phyloP scores from a whole-genome alignment of 306 rosid species.

The Prunus kanzakura region DNA sequence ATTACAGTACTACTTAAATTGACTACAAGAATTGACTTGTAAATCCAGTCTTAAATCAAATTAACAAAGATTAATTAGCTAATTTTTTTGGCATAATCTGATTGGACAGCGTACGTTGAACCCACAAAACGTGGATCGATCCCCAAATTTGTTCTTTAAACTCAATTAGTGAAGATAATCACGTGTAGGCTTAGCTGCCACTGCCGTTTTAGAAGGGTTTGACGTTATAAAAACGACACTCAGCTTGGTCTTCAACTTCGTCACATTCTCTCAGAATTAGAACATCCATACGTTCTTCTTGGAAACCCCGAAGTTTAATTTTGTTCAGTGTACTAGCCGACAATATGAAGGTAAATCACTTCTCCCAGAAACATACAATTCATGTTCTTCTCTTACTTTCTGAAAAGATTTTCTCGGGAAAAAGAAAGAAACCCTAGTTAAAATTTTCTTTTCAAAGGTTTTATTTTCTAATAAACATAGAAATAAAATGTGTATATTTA shows the following conservation, averaged over 20 bases:
- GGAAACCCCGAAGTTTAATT: not conserved
- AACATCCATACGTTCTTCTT: not conserved
- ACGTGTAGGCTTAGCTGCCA: not conserved
- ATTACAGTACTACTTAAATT: too few species aligned
- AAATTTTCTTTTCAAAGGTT: not conserved
- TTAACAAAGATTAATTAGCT: not conserved
- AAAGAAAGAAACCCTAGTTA: not conserved
- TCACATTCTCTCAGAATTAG: not conserved
- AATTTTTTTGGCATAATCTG: too few species aligned
- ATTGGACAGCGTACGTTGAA: not conserved
- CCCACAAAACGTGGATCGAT: constrained; percentile 19
- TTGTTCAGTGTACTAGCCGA: not conserved
- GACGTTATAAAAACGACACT: not conserved
- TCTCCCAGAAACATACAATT: not conserved
- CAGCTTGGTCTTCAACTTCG: not conserved
- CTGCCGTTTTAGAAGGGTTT: not conserved
- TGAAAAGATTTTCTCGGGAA: not conserved
- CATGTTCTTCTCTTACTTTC: not conserved
- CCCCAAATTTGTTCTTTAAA: not conserved
- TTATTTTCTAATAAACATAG: not conserved
- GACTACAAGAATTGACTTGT: not conserved
- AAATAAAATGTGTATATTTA: not conserved
- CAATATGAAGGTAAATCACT: not conserved
- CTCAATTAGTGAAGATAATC: not conserved
- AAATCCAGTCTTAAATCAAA: not conserved